Base-by-base conservation (phyloP, 371 early-diverging fungal genomes). In the Mortierella sp. region DNA sequence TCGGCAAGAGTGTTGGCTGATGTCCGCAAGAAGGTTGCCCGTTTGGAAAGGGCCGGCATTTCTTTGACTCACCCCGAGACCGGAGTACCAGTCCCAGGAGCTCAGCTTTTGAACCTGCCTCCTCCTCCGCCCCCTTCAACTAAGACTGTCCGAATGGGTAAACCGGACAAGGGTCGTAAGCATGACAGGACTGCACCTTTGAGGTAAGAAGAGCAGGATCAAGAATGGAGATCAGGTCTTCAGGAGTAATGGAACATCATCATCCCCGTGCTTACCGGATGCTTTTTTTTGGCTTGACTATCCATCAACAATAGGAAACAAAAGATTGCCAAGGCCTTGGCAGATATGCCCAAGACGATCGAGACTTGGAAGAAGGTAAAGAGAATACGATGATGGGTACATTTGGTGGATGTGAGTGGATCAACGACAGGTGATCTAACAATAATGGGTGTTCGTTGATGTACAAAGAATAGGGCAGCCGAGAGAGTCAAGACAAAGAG, bases 91-190 rank as follows among this genome's bases (percentile, higher is more conserved):
- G 54, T 63, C 29, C 54, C 68, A 22, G 67, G 59, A 3, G 47
- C 60, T 1, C 60, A 67, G 45, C 34, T 67, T 34, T 59, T 74
- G 60, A 68, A 63, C 64, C 49, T 74, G 50, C 76, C 76, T 49
- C 48, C 72, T 2, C 64, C 64, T 6, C 63, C 67, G 46, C 63
- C 63, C 24, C 17, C 48, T 34, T 63, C 76, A 24, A 60, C 60
- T 29, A 74, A 74, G 76, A 74, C 76, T 39, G 76, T 74, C 0
- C 67, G 76, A 27, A 74, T 74, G 76, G 76, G 76, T 46, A 74
- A 74, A 54, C 68, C 76, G 17, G 68, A 74, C 19, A 74, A 74
- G 61, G 76, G 76, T 48, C 76, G 76, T 39, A 67, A 63, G 54
- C 76, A 74, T 21, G 76, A 74, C 45, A 60, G 76, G 57, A 74